Evolutionary conservation across 768 basidiomycete species (phyloP), one percentile per base, ranked within the genome.

Genomic region (Tephrocybe sp.): DNA sequence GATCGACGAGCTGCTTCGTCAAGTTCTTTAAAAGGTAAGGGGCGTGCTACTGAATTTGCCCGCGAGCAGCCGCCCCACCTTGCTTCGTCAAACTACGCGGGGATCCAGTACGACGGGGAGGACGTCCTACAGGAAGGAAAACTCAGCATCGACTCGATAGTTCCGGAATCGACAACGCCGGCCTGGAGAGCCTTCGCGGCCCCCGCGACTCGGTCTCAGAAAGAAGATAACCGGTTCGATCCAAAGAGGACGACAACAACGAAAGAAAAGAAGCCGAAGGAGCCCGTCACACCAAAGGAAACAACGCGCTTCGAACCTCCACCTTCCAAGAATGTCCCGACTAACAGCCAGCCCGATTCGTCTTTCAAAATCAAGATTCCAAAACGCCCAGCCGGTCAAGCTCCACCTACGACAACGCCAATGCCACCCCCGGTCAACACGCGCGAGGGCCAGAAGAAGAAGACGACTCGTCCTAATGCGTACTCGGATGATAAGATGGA

Each of bases 21-120:
- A 7, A 34, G 33, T 16, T 47, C 50, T 47, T 49, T 49, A 15
- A 51, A 55, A 44, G 54, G 12, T n/a, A 29, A 42, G 34, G 42
- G 47, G 34, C 29, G 19, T 15, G 40, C 48, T 40, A 11, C 5
- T 11, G n/a, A n/a, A n/a, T n/a, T n/a, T n/a, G 5, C 11, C 27
- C 27, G 11, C 27, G 11, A 29, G 5, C 27, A 29, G 27, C 27
- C 11, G 27, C 48, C 49, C 12, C 54, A 55, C 22, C 50, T 55
- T 49, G 43, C 22, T 4, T n/a, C 11, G 11, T 27, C 46, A n/a
- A 50, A 21, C 15, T 46, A 30, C n/a, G 39, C 42, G 27, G 43
- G 53, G 23, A 15, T 55, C 1, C 49, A 50, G 12, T 37, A 22
- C 8, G 18, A 55, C 13, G 41, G 49, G 6, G n/a, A 39, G 22